Evolutionary conservation across 1,284 basidiomycete genomes (phyloP).

Genomic region (Earliella scabrosa): DNA sequence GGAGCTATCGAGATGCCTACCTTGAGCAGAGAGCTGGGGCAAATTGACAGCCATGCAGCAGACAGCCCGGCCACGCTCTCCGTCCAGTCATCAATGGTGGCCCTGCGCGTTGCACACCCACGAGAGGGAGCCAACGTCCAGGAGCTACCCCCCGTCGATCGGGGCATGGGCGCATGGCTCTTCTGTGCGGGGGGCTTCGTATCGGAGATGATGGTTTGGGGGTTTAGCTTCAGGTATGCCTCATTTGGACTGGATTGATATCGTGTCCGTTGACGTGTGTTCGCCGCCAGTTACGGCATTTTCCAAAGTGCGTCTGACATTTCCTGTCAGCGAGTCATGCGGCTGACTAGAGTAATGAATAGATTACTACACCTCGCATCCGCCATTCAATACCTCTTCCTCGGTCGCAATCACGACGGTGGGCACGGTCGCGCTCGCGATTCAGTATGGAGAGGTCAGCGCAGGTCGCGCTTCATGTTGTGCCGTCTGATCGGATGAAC

Average conservation of each 20-base stretch:
- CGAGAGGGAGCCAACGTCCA: conserved; percentile 24
- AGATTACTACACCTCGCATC: conserved; percentile 29
- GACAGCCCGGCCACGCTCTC: conserved; percentile 5
- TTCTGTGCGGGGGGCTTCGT: conserved; percentile 28
- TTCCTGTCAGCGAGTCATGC: no score
- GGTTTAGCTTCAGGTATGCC: conserved; percentile 32
- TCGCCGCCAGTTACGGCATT: conserved; percentile 25
- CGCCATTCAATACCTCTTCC: conserved; percentile 23
- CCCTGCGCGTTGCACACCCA: conserved; percentile 10
- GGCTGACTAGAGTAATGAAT: not conserved
- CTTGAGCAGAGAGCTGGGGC: not conserved
- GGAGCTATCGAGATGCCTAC: no score
- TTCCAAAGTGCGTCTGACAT: conserved; percentile 21
- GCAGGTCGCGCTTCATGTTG: no score
- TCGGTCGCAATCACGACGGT: conserved; percentile 22
- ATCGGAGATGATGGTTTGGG: conserved; percentile 31
- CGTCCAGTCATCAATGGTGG: conserved; percentile 14
- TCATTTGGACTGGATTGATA: no score
- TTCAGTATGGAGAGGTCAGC: conserved; percentile 25
- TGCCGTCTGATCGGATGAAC: no score
- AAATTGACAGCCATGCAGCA: not conserved
- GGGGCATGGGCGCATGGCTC: conserved; percentile 28
- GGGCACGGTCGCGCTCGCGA: conserved; percentile 21
- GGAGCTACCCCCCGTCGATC: conserved; percentile 27
- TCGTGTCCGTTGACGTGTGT: not conserved